Evolutionary conservation across 192 early-diverging fungal species (phyloP), one percentile per base, ranked within the genome.

Genomic region (Linnemannia hyalina): DNA sequence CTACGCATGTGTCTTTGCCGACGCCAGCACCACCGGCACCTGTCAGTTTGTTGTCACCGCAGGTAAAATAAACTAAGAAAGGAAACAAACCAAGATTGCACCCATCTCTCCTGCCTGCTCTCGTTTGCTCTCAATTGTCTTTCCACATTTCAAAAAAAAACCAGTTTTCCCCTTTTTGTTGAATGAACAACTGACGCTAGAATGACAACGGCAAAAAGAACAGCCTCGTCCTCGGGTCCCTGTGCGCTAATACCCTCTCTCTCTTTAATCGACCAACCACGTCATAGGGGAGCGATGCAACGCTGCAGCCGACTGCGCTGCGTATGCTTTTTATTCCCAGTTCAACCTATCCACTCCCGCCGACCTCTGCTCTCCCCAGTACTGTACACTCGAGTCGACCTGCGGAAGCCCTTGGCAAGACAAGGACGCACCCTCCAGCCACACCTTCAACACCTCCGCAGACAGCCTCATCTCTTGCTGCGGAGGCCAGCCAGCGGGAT

Each of bases 351-450:
- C 79, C 36, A 54, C 78, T 38, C 85, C 76, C 13, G 38, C 32
- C 22, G 82, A 87, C 18, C 75, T 91, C 57, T 92, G 94, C 76
- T 86, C 89, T 1, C 90, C 93, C 15, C 77, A 88, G 20, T 88
- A 89, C 54, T 94, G 93, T 78, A 93, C 93, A 11, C 75, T 94
- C 18, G 94, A 92, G 57, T 93, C 93, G 13, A 89, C 88, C 0
- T 95, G 94, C 74, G 92, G 89, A 42, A 91, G 91, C 29, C 92
- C 91, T 18, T 94, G 93, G 93, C 90, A 91, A 36, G 82, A 91
- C 11, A 78, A 81, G 4, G 87, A 89, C 29, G 89, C 91, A 13
- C 91, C 90, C 73, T 75, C 83, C 36, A 85, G 86, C 47, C 82
- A 88, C 41, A 70, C 88, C 10, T 83, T 76, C 20, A 73, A 40